phyloP scores from a whole-genome alignment of 1,284 basidiomycete species.

The Sporisorium graminicola region DNA sequence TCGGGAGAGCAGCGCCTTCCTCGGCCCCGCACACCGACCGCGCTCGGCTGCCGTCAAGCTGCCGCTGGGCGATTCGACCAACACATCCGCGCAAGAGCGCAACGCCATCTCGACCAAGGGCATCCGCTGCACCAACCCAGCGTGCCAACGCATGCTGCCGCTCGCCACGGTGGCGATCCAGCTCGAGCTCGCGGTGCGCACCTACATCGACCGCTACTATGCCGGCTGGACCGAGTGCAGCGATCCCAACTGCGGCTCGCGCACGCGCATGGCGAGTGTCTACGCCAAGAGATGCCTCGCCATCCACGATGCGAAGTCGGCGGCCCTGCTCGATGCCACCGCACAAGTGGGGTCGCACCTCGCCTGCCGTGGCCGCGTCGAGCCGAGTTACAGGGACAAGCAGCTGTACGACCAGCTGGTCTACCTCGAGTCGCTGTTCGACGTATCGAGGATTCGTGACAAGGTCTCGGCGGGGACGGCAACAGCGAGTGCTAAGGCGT shows the following conservation, averaged over 20 bases:
- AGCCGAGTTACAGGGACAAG: conserved; percentile 60
- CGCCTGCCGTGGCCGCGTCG: conserved; percentile 56
- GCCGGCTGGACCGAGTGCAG: conserved; percentile 89
- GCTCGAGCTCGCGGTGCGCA: conserved; percentile 85
- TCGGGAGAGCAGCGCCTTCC: conserved; percentile 31
- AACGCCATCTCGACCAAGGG: conserved; percentile 44
- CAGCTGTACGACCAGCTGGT: conserved; percentile 66
- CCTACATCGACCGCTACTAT: conserved; percentile 85
- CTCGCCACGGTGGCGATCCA: conserved; percentile 73
- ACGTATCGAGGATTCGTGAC: conserved; percentile 34
- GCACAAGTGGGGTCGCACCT: conserved; percentile 8
- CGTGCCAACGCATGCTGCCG: conserved; percentile 32
- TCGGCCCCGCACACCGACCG: conserved; percentile 36
- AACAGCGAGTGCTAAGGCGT: conserved; percentile 17
- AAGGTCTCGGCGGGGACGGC: conserved; percentile 4
- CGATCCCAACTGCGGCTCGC: conserved; percentile 83
- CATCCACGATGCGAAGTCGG: conserved; percentile 38
- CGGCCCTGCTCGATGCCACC: conserved; percentile 24
- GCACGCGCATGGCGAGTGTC: conserved; percentile 90
- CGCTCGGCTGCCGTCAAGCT: conserved; percentile 1
- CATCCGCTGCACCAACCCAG: conserved; percentile 44
- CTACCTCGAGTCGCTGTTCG: conserved; percentile 63
- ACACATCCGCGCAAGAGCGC: conserved; percentile 1
- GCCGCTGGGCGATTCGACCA: conserved; percentile 24
- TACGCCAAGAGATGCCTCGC: conserved; percentile 77